A percentile compares a stretch with the other conserved stretches of the same genome.
phyloP scores from a whole-genome alignment of 75 land plant genomes.

The Pinus taeda region DNA sequence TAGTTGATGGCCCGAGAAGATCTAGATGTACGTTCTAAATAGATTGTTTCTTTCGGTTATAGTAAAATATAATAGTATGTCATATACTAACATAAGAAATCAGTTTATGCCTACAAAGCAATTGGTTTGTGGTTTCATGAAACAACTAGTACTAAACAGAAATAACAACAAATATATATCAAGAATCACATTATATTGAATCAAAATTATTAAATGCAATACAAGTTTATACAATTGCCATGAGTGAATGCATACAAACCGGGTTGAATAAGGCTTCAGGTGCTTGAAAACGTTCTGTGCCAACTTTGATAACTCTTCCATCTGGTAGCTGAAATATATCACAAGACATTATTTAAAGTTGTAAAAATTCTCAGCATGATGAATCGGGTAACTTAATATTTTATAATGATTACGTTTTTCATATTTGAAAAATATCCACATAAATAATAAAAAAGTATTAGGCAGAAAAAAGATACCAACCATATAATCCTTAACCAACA shows the following conservation, averaged over 20 bases:
- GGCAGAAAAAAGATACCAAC: conserved; percentile 9
- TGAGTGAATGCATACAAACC: conserved; percentile 19
- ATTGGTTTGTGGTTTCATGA: background rate
- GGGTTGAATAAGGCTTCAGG: conserved; percentile 57
- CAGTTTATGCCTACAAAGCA: background rate
- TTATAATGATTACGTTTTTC: background rate
- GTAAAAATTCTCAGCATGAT: background rate
- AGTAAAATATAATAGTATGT: background rate
- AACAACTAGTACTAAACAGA: background rate
- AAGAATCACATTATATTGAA: background rate
- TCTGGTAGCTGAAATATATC: conserved; percentile 39
- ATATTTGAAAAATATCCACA: background rate
- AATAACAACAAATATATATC: background rate
- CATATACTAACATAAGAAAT: background rate
- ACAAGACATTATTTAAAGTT: background rate
- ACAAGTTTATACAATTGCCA: background rate
- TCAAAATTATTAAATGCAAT: background rate
- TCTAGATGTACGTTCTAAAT: too few relatives aligned
- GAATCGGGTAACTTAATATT: background rate
- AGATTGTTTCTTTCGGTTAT: too few relatives aligned
- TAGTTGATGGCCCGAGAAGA: too few relatives aligned
- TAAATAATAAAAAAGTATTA: background rate
- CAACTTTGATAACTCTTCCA: conserved; percentile 54
- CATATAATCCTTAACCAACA: conserved; percentile 51
- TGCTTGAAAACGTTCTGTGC: conserved; percentile 61